These are phyloP conservation scores for Sarocladium kiliense DNA, from an alignment of 2,329 filamentous ascomycete genomes.

Conservation along the genomic window DNA sequence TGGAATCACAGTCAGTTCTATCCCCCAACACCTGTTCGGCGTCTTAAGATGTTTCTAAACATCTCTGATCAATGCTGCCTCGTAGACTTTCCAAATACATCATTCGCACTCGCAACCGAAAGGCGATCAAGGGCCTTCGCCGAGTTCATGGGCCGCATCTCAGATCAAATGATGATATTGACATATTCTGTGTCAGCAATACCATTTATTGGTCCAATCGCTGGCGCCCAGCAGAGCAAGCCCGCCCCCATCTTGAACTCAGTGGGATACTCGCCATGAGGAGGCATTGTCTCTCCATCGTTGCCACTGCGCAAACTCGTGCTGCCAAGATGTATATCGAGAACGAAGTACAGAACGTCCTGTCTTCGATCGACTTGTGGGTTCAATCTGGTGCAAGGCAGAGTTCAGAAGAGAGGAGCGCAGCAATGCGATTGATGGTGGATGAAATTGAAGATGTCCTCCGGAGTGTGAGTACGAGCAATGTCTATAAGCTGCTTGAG, in stretches of 20 bases:
- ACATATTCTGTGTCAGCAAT: conserved; percentile 42
- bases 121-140: conserved; percentile 23
- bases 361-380: conserved; percentile 38
- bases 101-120: conserved; percentile 31
- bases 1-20: too few relatives aligned
- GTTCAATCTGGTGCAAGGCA: conserved; percentile 35
- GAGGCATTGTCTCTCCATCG: conserved; percentile 38
- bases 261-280: conserved; percentile 38
- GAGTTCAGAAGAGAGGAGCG: conserved; percentile 29
- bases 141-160: conserved; percentile 28
- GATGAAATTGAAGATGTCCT: conserved; percentile 25
- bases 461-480: conserved; percentile 20
- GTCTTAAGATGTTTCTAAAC: too few relatives aligned
- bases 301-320: conserved; percentile 35
- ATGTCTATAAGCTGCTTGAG: not conserved
- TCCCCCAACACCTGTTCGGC: too few relatives aligned
- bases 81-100: conserved; percentile 27
- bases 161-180: conserved; percentile 16
- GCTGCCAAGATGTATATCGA: conserved; percentile 31
- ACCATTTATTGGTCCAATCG: conserved; percentile 34
- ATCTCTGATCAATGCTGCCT: too few relatives aligned
- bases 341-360: conserved; percentile 33
- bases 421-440: conserved; percentile 25
- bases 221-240: conserved; percentile 14
- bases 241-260: conserved; percentile 28